Evolutionary conservation across 805 yeast species (phyloP), one percentile per base, ranked within the genome.

Genomic region (Teunomyces kruisii): DNA sequence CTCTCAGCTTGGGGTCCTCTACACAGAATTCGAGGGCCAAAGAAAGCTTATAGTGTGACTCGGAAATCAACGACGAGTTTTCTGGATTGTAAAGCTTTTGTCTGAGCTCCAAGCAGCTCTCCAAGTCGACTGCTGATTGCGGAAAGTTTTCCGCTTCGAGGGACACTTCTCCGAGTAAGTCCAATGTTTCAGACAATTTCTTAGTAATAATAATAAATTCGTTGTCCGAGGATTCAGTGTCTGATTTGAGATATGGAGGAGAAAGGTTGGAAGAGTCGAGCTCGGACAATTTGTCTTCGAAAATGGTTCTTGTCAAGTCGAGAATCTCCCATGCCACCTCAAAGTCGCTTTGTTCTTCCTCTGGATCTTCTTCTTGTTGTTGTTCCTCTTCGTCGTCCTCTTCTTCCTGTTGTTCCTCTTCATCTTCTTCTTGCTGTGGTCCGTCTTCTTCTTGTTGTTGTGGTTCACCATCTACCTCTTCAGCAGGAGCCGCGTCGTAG

Each of bases 281-380:
- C 16, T 29, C 26, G 15, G 35, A 28, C 3, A 79, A 54, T 43
- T 72, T 58, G 38, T 70, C 62, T 58, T 80, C 83, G 53, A 80
- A 85, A 36, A 86, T 61, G 2, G 84, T 74, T 50, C 97, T 76
- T 2, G 96, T 78, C 32, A 88, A 70, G 59, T 91, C 96, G 14
- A 90, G 68, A 7, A 88, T 78, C 42, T 87, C 94, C 94, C 96
- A 87, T 0, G 97, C 96, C 13, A 84, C 79, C 59, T 86, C 95
- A 57, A 92, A 88, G 55, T 86, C 96, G 13, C 81, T 75, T 51
- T 83, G 86, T 32, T 79, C 79, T 27, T 70, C 76, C 16, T 63
- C 78, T 17, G 56, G 63, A 6, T 52, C 65, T 5, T 54, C 68
- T 8, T 56, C 64, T 6, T 51, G 26, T 35, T 49, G 57, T 26